A percentile compares a stretch with the other conserved stretches of the same genome.
These are phyloP conservation scores for Neonectria punicea DNA, from an alignment of 2,329 filamentous ascomycete species.

Conservation along the genomic window DNA sequence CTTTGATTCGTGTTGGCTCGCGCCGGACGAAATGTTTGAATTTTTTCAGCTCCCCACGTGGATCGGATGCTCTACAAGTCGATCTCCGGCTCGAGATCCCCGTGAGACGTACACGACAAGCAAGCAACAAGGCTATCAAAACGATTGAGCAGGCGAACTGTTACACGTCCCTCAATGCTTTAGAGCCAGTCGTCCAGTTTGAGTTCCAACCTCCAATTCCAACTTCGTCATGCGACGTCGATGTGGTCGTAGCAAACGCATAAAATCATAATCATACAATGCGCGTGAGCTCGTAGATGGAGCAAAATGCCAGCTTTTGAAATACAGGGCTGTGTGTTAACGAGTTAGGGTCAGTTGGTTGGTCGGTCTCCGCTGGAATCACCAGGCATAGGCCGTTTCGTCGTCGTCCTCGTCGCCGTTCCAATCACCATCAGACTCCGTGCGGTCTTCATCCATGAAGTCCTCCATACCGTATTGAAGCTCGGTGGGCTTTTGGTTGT, in stretches of 20 bases:
- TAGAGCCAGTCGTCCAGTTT: neutral
- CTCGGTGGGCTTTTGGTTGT: constrained; percentile 79
- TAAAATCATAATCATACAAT: constrained; percentile 8
- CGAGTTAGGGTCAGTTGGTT: neutral
- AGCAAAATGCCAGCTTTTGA: neutral
- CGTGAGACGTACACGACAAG: constrained; percentile 6
- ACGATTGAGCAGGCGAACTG: neutral
- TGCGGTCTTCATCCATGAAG: constrained; percentile 70
- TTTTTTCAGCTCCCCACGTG: constrained; percentile 30
- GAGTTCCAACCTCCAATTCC: neutral
- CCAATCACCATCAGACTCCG: constrained; percentile 67
- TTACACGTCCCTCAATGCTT: neutral
- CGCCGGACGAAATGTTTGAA: constrained; percentile 34
- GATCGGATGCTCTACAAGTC: constrained; percentile 3
- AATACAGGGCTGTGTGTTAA: neutral
- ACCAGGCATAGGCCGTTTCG: constrained; percentile 45
- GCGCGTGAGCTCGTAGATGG: neutral
- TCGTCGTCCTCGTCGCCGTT: constrained; percentile 65
- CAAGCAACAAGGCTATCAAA: neutral
- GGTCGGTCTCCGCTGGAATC: neutral
- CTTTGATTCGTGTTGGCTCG: neutral
- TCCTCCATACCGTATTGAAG: constrained; percentile 76
- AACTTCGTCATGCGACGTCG: neutral
- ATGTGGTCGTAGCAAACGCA: neutral
- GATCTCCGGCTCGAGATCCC: neutral